Evolutionary conservation across 2,329 filamentous ascomycete genomes (phyloP), one percentile per base, ranked within the genome.

Genomic region (Colletotrichum tamarilloi): DNA sequence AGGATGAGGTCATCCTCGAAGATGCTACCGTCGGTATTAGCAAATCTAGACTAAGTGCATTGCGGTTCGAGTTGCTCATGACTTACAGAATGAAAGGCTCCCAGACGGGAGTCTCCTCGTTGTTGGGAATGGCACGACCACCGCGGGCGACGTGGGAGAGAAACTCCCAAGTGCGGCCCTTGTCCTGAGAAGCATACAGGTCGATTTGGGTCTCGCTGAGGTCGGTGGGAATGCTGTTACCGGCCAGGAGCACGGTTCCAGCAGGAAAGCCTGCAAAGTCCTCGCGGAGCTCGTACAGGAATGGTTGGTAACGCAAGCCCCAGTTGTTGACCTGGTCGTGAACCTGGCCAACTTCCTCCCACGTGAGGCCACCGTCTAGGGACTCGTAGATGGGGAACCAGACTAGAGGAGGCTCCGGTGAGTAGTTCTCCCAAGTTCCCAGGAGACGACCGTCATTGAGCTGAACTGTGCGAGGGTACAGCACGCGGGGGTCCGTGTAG

Each of bases 101-200:
- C 92, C 92, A 94, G 24, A 94, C 90, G 0, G 92, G 91, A 0
- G 91, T 92, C 49, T 90, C 80, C 1, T 90, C 92, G 77, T 94
- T 93, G 77, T 89, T 87, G 3, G 92, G 88, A 0, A 84, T 77
- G 2, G 92, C 91, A 59, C 86, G 85, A n/a, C 91, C 91, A 42
- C 92, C 92, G 1, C 84, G 82, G 1, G 92, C 92, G 57, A 94
- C 88, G 75, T 90, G 87, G 72, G 89, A 91, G 65, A 93, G 87
- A 76, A 93, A 94, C 32, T 88, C 82, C 92, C 92, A 94, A 1
- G 87, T 91, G 42, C 81, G 76, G 7, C 92, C 92, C 57, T 84
- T 82, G 78, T 94, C 91, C 8, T 80, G 83, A 57, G 88, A 91
- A 8, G 90, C 92, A 77, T 94, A 94, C 8, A 94, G 82, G 74